These are phyloP conservation scores for Cetradonia linearis DNA, from an alignment of 495 filamentous ascomycete species.

Conservation along the genomic window DNA sequence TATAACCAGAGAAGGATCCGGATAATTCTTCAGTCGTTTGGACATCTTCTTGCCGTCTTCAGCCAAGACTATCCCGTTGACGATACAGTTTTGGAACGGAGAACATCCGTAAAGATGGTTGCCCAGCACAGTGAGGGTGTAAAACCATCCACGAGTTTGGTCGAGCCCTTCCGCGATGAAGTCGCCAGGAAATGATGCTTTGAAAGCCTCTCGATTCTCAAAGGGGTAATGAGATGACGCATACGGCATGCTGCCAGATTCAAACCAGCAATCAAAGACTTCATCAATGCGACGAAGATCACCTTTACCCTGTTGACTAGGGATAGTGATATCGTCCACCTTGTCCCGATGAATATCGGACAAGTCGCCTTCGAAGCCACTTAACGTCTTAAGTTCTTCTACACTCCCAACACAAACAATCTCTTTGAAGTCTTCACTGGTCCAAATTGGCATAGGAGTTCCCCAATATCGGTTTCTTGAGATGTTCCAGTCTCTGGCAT, in stretches of 20 bases:
- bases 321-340: conserved; percentile 93
- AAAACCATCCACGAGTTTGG: conserved; percentile 96
- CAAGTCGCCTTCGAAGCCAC: conserved; percentile 74
- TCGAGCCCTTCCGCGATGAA: conserved; percentile 97
- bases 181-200: conserved; percentile 78
- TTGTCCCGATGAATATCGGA: conserved; percentile 92
- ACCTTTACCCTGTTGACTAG: conserved; percentile 82
- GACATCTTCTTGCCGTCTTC: conserved; percentile 99
- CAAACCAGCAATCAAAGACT: conserved; percentile 97
- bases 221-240: conserved; percentile 91
- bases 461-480: conserved; percentile 96
- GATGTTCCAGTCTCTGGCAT: conserved; percentile 96
- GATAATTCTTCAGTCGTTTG: conserved; percentile 95
- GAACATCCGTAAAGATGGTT: conserved; percentile 81
- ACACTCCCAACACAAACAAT: conserved; percentile 80
- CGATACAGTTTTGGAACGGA: conserved; percentile 94
- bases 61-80: conserved; percentile 90
- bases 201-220: conserved; percentile 77
- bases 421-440: conserved; percentile 78
- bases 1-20: conserved; percentile 79
- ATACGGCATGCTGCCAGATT: conserved; percentile 94
- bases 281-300: conserved; percentile 70
- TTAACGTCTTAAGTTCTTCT: conserved; percentile 74
- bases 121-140: conserved; percentile 81
- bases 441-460: conserved; percentile 88